Conservation (phyloP, 768 basidiomycete genomes). For the Cyclocybe aegerita region DNA sequence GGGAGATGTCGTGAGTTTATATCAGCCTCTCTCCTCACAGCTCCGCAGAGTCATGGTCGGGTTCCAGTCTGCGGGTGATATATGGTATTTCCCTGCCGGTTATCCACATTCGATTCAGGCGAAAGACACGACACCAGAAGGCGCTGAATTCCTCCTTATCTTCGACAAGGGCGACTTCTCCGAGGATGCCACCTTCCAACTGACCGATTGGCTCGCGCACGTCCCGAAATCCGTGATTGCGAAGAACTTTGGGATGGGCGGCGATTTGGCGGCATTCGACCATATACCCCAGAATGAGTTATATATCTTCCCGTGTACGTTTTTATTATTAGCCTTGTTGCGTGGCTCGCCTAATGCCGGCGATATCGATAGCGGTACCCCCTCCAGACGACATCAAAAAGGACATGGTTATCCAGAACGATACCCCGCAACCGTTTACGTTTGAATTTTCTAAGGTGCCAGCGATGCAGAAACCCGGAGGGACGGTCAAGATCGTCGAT, state of each 20-base stretch:
- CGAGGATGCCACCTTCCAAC: conserved; percentile 58
- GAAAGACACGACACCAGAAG: conserved; percentile 42
- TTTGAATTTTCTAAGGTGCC: conserved; percentile 52
- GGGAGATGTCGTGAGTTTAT: conserved; percentile 46
- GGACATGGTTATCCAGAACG: conserved; percentile 49
- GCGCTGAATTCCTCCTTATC: conserved; percentile 54
- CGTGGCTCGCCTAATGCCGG: neutral
- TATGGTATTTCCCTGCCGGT: conserved; percentile 64
- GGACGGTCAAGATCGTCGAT: conserved; percentile 61
- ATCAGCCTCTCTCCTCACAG: neutral
- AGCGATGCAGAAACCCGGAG: conserved; percentile 45
- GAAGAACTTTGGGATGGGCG: conserved; percentile 57
- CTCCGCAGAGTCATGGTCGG: neutral
- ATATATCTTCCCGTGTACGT: conserved; percentile 48
- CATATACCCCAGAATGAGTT: conserved; percentile 52
- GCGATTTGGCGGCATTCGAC: conserved; percentile 43
- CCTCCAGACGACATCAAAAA: conserved; percentile 39
- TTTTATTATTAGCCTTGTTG: neutral
- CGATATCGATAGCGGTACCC: conserved; percentile 30
- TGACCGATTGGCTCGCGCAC: conserved; percentile 71
- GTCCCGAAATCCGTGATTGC: conserved; percentile 55
- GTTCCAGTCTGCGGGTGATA: conserved; percentile 32
- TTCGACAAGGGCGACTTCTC: conserved; percentile 44
- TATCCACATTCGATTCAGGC: conserved; percentile 58
- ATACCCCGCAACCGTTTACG: conserved; percentile 50